phyloP scores from a whole-genome alignment of 345 rosid genomes.

The Citrus maxima region DNA sequence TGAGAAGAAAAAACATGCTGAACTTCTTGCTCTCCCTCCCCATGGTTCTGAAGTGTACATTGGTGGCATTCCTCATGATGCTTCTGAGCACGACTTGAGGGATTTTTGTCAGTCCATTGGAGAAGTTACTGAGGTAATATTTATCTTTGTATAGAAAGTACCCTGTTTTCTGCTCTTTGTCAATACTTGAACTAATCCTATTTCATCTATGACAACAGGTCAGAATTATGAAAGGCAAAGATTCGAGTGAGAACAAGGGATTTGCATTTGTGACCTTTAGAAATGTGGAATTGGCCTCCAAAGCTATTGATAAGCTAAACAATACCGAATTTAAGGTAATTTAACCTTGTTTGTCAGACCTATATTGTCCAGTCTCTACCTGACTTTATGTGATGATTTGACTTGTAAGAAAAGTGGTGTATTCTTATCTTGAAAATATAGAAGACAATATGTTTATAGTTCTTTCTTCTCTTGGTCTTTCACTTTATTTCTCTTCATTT shows the following conservation, averaged over 20 bases:
- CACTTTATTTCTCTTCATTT: neutral
- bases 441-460: neutral
- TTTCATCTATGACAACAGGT: constrained; percentile 35
- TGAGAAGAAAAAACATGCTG: constrained; percentile 47
- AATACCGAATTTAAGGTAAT: constrained; percentile 59
- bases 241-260: constrained; percentile 56
- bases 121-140: constrained; percentile 56
- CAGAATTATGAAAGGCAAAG: constrained; percentile 60
- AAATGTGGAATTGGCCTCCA: constrained; percentile 56
- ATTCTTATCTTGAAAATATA: neutral
- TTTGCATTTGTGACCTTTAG: constrained; percentile 69
- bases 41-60: constrained; percentile 71
- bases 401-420: neutral
- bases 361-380: neutral
- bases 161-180: neutral
- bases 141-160: neutral
- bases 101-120: constrained; percentile 61
- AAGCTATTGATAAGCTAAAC: constrained; percentile 58
- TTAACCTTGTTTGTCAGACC: neutral
- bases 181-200: neutral
- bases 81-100: constrained; percentile 49
- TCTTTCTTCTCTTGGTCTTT: neutral
- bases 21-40: constrained; percentile 65
- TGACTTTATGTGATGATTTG: neutral
- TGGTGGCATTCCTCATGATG: constrained; percentile 60